A percentile compares a stretch with the other conserved stretches of the same genome.
Evolutionary conservation across 768 basidiomycete species (phyloP).

Genomic region (Lanmaoa rubissima): DNA sequence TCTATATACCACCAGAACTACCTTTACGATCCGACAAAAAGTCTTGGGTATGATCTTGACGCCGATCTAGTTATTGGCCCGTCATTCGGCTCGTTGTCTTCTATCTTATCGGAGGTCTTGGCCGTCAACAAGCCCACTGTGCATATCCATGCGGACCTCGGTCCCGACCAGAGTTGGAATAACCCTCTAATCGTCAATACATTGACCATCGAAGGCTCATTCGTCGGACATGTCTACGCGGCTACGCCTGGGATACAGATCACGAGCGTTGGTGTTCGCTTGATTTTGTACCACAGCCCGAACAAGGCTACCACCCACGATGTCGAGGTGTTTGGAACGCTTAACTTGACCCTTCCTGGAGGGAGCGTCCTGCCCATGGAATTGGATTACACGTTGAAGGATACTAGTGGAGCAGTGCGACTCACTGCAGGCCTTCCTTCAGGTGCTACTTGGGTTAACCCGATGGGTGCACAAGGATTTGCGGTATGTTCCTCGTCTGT

Average conservation of each 20-base stretch:
- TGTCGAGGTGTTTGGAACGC: not conserved
- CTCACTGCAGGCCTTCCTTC: slow-evolving; percentile 1
- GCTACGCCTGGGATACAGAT: not conserved
- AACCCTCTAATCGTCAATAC: not conserved
- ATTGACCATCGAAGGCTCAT: not conserved
- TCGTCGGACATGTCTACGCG: not conserved
- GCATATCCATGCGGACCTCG: not conserved
- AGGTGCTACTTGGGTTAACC: slow-evolving; percentile 1
- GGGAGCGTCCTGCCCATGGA: not conserved
- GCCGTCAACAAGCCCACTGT: not conserved
- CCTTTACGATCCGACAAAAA: not conserved
- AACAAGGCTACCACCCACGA: not conserved
- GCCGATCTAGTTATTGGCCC: slow-evolving; percentile 1
- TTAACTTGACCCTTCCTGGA: not conserved
- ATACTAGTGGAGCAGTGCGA: not conserved
- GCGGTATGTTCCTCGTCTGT: not conserved
- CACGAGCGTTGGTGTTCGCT: slow-evolving; percentile 2
- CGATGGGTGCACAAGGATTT: slow-evolving; percentile 5
- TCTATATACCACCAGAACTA: slow-evolving; percentile 11
- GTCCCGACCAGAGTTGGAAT: slow-evolving; percentile 1
- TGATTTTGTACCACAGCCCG: not conserved
- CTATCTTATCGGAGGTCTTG: not conserved
- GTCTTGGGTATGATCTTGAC: slow-evolving; percentile 1
- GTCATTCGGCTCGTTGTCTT: not conserved
- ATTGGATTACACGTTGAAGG: slow-evolving; percentile 2